phyloP scores from a whole-genome alignment of 176 grass and related monocot species.

The Metroxylon sagu region DNA sequence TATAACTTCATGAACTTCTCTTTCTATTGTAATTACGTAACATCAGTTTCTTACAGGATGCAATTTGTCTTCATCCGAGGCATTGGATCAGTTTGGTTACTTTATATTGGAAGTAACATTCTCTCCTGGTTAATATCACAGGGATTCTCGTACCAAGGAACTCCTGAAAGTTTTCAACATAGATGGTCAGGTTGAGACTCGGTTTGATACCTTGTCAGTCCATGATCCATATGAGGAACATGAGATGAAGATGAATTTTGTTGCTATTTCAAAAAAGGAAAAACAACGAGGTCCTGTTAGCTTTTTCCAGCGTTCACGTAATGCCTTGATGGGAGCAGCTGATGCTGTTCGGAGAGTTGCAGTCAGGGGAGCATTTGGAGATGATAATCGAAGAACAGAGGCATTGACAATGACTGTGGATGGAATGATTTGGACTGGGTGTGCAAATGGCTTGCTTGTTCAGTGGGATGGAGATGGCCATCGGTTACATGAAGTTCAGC shows the following conservation, averaged over 20 bases:
- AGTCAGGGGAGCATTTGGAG: conserved; percentile 63
- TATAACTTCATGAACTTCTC: not conserved
- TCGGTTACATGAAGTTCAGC: conserved; percentile 59
- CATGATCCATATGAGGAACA: conserved; percentile 36
- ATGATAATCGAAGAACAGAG: conserved; percentile 68
- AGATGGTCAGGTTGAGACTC: conserved; percentile 68
- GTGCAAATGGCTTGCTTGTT: conserved; percentile 61
- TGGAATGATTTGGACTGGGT: conserved; percentile 72
- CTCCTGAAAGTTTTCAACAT: conserved; percentile 71
- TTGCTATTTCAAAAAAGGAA: conserved; percentile 40
- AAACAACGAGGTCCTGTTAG: conserved; percentile 55
- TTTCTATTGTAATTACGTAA: conserved; percentile 11
- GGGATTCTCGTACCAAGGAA: conserved; percentile 65
- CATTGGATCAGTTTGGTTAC: not conserved
- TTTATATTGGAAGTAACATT: no score
- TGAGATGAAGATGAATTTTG: conserved; percentile 33
- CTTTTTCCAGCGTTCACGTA: conserved; percentile 74
- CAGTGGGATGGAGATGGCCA: conserved; percentile 60
- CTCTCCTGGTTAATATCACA: not conserved
- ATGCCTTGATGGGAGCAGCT: conserved; percentile 78
- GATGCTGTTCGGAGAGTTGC: conserved; percentile 71
- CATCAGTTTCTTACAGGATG: conserved; percentile 19
- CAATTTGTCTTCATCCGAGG: conserved; percentile 20
- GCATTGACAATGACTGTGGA: conserved; percentile 57
- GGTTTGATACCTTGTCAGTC: conserved; percentile 47